Evolutionary conservation across 2,329 filamentous ascomycete species (phyloP).

Genomic region (Fusarium falciforme): DNA sequence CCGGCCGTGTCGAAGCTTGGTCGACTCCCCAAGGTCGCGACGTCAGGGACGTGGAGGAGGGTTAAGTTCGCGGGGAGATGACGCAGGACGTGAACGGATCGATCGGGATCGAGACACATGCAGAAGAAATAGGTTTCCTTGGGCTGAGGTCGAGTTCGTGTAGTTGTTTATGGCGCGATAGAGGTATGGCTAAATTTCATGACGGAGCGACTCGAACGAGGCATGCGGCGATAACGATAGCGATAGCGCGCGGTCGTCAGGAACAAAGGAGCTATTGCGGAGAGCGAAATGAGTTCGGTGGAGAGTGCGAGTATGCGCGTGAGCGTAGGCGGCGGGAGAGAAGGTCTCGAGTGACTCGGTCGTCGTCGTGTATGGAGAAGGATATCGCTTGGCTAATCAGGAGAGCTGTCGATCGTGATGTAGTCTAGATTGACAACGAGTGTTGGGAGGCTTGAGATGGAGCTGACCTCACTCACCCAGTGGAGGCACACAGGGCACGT

Average conservation of each 20-base stretch:
- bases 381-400: slow-evolving; percentile 33
- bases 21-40: slow-evolving; percentile 44
- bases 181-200: slow-evolving; percentile 29
- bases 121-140: slow-evolving; percentile 25
- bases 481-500: slow-evolving; percentile 24
- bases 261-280: slow-evolving; percentile 19
- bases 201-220: slow-evolving; percentile 24
- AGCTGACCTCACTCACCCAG: slow-evolving; percentile 35
- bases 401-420: slow-evolving; percentile 41
- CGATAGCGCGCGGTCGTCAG: slow-evolving; percentile 27
- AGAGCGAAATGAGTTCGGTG: background rate
- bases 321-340: slow-evolving; percentile 7
- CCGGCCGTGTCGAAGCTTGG: slow-evolving; percentile 41
- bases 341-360: slow-evolving; percentile 13
- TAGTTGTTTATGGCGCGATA: slow-evolving; percentile 28
- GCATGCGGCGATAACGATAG: slow-evolving; percentile 40
- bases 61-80: slow-evolving; percentile 18
- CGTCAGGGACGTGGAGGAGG: slow-evolving; percentile 24
- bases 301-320: slow-evolving; percentile 19
- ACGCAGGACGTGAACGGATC: slow-evolving; percentile 22
- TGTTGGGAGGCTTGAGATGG: slow-evolving; percentile 40
- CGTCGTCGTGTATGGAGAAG: slow-evolving; percentile 17
- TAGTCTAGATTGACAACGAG: slow-evolving; percentile 35
- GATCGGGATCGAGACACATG: slow-evolving; percentile 40
- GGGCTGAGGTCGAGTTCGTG: slow-evolving; percentile 9